Percentiles rank a stretch among this genome's conserved stretches.
Conservation (phyloP, 768 basidiomycete genomes). For the Russula sp. region DNA sequence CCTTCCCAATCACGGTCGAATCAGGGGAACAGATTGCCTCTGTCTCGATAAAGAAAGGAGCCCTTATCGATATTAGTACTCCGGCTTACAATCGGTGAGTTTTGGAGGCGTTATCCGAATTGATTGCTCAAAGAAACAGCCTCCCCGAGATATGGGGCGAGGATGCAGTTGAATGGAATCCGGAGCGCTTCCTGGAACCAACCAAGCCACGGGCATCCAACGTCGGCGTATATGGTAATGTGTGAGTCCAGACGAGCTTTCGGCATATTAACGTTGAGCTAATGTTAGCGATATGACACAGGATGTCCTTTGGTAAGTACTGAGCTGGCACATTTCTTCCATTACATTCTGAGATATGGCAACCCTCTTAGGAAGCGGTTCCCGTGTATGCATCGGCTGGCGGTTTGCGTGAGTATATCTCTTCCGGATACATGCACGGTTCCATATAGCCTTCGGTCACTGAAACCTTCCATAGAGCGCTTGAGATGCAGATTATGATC, state of each 20-base stretch:
- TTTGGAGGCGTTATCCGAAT: too few species aligned
- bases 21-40: conserved; percentile 17
- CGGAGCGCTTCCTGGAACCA: conserved; percentile 17
- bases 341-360: too few species aligned
- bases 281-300: too few species aligned
- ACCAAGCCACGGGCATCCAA: conserved; percentile 8
- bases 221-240: conserved; percentile 14
- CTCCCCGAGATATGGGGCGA: conserved; percentile 17
- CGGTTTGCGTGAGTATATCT: conserved; percentile 12
- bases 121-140: background rate
- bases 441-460: background rate
- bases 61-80: conserved; percentile 13
- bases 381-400: conserved; percentile 19
- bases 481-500: conserved; percentile 10
- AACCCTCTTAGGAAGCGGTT: background rate
- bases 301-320: too few species aligned
- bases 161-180: conserved; percentile 18
- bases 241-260: conserved; percentile 21
- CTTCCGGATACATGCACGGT: too few species aligned
- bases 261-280: background rate
- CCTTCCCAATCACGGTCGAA: conserved; percentile 9
- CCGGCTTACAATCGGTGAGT: conserved; percentile 17
- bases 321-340: too few species aligned
- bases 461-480: background rate
- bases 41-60: conserved; percentile 17